Conservation (phyloP, 2,329 filamentous ascomycete species). For the Trichoderma pleuroti region DNA sequence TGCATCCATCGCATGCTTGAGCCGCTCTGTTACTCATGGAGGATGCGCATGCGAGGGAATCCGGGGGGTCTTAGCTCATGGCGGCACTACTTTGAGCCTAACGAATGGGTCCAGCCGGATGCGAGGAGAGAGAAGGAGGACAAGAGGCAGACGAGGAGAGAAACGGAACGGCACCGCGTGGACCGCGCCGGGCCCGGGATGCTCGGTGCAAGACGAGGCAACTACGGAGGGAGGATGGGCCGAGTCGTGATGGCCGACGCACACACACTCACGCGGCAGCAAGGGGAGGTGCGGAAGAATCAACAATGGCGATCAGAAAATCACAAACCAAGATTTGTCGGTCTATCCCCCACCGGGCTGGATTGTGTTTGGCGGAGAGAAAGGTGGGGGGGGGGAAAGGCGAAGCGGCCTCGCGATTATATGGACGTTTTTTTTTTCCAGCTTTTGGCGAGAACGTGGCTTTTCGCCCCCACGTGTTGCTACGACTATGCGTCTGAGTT, state of each 20-base stretch:
- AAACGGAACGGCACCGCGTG: neutral
- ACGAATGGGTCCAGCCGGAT: slow-evolving; percentile 14
- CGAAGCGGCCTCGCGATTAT: neutral
- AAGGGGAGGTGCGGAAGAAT: neutral
- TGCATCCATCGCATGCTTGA: slow-evolving; percentile 38
- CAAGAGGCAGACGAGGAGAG: neutral
- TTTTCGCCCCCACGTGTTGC: slow-evolving; percentile 6
- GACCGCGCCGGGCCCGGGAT: neutral
- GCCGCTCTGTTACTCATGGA: slow-evolving; percentile 24
- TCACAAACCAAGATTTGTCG: neutral
- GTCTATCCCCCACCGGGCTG: neutral
- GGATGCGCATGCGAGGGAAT: slow-evolving; percentile 9
- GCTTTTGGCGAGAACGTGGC: neutral
- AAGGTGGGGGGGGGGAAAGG: neutral
- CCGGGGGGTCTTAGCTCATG: slow-evolving; percentile 16
- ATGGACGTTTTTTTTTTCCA: neutral
- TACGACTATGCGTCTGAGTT: neutral
- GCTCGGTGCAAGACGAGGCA: neutral
- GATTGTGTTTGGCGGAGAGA: neutral
- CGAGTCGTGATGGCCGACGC: neutral
- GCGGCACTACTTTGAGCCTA: slow-evolving; percentile 6
- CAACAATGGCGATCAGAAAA: slow-evolving; percentile 7
- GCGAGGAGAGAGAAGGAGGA: neutral
- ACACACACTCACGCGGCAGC: neutral
- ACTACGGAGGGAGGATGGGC: neutral